Base-by-base conservation (phyloP, 1,139 yeast species). In the Pichia norvegensis region DNA sequence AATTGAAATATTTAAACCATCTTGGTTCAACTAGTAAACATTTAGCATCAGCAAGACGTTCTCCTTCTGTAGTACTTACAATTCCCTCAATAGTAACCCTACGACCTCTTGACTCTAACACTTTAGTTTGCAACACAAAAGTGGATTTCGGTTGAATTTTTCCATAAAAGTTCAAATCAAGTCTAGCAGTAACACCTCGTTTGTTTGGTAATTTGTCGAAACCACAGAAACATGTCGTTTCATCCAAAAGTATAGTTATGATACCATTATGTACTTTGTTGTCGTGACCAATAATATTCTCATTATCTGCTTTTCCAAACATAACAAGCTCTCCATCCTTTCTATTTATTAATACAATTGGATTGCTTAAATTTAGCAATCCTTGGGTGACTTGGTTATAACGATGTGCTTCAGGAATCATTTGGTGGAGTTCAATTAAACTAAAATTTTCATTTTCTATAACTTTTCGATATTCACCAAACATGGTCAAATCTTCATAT, bases 261-360 rank as follows among this genome's bases (percentile, higher is more conserved):
- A 90, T 72, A 0, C 98, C 98, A 54, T 92, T 90, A 59, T 92
- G 97, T 29, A 92, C 76, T 45, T 79, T 78, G 0, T 87, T 87
- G 49, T 79, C 84, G 52, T 79, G 78, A 41, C 85, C 84, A 10
- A 80, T 71, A 35, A 90, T 11, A 19, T 45, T 38, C 1, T 35
- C 29, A 29, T 44, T 44, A 29, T 43, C 40, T 6, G 47, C 29
- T 20, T 45, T 45, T 58, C 80, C 80, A 58, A 84, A 80, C 7
- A 79, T 76, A 5, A 72, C 71, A 47, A 82, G 57, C 52, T 76
- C 74, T 2, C 77, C 76, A 1, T 67, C 65, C 16, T 65, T 55
- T 16, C 63, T 64, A 56, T 80, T 70, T 40, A 69, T 56, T 57
- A 80, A 78, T 8, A 79, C 67, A 16, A 81, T 63, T 0, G 94